phyloP scores from a whole-genome alignment of 129 eudicot species.

The Chrysanthemum seticuspe region DNA sequence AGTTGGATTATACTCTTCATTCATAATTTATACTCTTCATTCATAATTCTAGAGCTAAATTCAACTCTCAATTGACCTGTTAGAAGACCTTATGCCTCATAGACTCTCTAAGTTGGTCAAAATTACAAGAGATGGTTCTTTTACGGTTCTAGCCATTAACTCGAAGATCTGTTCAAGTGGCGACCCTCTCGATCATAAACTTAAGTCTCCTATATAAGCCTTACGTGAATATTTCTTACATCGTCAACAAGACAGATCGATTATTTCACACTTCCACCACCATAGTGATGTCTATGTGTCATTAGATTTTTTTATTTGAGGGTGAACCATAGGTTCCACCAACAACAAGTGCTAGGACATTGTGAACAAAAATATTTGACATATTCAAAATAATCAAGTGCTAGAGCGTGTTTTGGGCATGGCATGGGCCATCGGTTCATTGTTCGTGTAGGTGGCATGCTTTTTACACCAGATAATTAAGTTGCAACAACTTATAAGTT shows the following conservation, averaged over 20 bases:
- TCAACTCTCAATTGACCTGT: too few relatives aligned
- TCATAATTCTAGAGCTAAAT: too few relatives aligned
- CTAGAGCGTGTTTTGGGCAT: constrained; percentile 18
- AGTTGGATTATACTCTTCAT: too few relatives aligned
- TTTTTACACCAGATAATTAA: background rate
- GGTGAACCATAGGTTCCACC: constrained; percentile 5
- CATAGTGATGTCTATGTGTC: background rate
- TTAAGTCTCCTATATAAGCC: too few relatives aligned
- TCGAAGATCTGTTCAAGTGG: too few relatives aligned
- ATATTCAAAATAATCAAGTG: background rate
- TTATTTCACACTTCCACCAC: background rate
- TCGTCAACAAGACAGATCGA: background rate
- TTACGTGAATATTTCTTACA: background rate
- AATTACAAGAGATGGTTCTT: too few relatives aligned
- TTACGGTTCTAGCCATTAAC: too few relatives aligned
- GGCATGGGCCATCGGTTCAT: constrained; percentile 14
- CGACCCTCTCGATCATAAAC: too few relatives aligned
- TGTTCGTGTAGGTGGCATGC: background rate
- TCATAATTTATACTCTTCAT: too few relatives aligned
- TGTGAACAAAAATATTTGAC: too few relatives aligned
- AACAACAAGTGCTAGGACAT: background rate
- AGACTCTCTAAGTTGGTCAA: too few relatives aligned
- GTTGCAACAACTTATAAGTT: background rate
- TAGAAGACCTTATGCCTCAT: background rate
- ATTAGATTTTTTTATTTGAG: background rate